Percentiles rank a stretch among this genome's conserved stretches.
phyloP scores from a whole-genome alignment of 208 protist genomes.

The Acanthamoeba triangularis region DNA sequence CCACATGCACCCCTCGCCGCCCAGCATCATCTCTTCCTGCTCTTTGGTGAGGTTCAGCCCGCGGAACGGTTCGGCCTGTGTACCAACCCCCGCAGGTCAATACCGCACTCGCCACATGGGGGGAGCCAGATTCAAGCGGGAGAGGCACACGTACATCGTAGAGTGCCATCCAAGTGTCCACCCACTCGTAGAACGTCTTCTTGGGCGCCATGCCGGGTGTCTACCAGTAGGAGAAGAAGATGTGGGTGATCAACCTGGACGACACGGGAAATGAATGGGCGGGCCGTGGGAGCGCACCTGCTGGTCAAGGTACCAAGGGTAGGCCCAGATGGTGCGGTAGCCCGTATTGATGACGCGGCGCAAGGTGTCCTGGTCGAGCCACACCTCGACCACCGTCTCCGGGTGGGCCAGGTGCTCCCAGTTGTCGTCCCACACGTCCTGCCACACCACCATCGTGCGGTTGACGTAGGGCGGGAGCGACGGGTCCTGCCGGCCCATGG shows the following conservation, averaged over 20 bases:
- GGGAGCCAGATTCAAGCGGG: no score
- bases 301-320: conserved; percentile 50
- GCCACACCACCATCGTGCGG: conserved; percentile 55
- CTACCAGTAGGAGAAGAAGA: not conserved
- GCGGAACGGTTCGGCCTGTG: not conserved
- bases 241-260: not conserved
- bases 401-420: conserved; percentile 6
- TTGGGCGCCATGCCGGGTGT: conserved; percentile 20
- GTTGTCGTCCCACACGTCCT: conserved; percentile 62
- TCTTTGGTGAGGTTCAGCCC: conserved; percentile 12
- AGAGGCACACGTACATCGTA: not conserved
- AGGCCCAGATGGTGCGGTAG: conserved; percentile 44
- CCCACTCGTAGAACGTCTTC: conserved; percentile 20
- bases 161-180: conserved; percentile 24
- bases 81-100: no score
- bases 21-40: not conserved
- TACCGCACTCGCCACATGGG: no score
- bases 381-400: conserved; percentile 49
- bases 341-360: not conserved
- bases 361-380: not conserved
- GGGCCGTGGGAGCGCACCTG: not conserved
- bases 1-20: conserved; percentile 64
- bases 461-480: conserved; percentile 40
- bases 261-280: no score
- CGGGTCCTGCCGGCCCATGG: not conserved